A percentile compares a stretch with the other conserved stretches of the same genome.
Evolutionary conservation across 1,284 basidiomycete genomes (phyloP).

Genomic region (Tylopilus sp.): DNA sequence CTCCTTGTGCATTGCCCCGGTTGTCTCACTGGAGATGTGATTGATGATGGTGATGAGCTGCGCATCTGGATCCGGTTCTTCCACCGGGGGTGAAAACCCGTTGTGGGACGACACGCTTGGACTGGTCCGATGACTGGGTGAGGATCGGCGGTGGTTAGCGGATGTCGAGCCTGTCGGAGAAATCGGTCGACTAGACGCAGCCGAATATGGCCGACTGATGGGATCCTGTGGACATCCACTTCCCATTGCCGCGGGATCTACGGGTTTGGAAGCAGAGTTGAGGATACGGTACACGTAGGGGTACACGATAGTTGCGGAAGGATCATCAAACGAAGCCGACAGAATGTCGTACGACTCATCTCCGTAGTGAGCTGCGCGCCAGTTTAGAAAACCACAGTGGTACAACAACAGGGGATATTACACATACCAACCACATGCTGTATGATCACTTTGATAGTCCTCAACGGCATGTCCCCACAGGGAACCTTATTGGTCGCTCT

Average conservation of each 20-base stretch:
- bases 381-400: conserved; percentile 18
- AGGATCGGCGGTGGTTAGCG: conserved; percentile 48
- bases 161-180: conserved; percentile 61
- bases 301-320: conserved; percentile 77
- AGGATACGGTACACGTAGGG: conserved; percentile 85
- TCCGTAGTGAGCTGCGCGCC: conserved; percentile 65
- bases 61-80: conserved; percentile 78
- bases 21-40: conserved; percentile 86
- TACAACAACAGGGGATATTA: conserved; percentile 1
- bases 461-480: conserved; percentile 93
- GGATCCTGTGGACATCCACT: conserved; percentile 41
- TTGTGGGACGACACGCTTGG: conserved; percentile 59
- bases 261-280: conserved; percentile 57
- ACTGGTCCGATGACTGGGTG: conserved; percentile 62
- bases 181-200: conserved; percentile 56
- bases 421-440: conserved; percentile 90
- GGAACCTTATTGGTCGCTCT: conserved; percentile 88
- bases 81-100: conserved; percentile 47
- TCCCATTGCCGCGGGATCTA: conserved; percentile 37
- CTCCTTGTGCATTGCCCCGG: conserved; percentile 77
- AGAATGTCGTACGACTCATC: conserved; percentile 79
- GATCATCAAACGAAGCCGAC: conserved; percentile 75
- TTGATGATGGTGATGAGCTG: conserved; percentile 82
- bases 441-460: conserved; percentile 97
- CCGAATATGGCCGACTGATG: conserved; percentile 47